Percentiles rank a stretch among this genome's conserved stretches.
These are phyloP conservation scores for Boletus speciosus DNA, from an alignment of 768 basidiomycete species.

Conservation along the genomic window DNA sequence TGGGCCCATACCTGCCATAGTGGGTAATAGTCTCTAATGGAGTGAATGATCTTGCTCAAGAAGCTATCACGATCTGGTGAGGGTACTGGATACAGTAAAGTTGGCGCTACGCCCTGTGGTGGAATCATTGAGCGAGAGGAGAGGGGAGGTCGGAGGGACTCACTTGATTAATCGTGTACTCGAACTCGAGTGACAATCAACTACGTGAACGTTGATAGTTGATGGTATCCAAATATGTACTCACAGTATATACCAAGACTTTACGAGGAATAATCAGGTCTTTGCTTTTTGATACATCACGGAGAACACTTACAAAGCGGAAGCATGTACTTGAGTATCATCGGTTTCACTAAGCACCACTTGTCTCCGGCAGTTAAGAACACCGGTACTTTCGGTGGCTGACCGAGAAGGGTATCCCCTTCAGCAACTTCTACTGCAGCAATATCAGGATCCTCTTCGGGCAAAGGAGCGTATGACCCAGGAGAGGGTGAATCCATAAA, in stretches of 20 bases:
- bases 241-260: conserved; percentile 63
- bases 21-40: conserved; percentile 89
- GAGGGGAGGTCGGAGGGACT: not conserved
- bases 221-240: conserved; percentile 21
- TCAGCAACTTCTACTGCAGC: conserved; percentile 24
- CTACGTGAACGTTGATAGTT: not conserved
- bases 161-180: conserved; percentile 90
- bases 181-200: conserved; percentile 51
- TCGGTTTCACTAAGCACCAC: conserved; percentile 73
- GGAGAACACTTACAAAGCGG: conserved; percentile 67
- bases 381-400: conserved; percentile 41
- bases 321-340: conserved; percentile 85
- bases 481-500: conserved; percentile 45
- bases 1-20: conserved; percentile 73
- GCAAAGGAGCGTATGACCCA: conserved; percentile 36
- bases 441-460: conserved; percentile 28
- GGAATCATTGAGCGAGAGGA: not conserved
- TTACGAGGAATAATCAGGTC: conserved; percentile 10
- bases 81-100: conserved; percentile 84
- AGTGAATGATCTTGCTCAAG: conserved; percentile 75
- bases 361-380: conserved; percentile 72
- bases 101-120: conserved; percentile 79
- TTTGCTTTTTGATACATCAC: not conserved
- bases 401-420: conserved; percentile 26
- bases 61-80: conserved; percentile 53